Base-by-base conservation (phyloP, 2,329 filamentous ascomycete species). In the Arachnopeziza araneosa region DNA sequence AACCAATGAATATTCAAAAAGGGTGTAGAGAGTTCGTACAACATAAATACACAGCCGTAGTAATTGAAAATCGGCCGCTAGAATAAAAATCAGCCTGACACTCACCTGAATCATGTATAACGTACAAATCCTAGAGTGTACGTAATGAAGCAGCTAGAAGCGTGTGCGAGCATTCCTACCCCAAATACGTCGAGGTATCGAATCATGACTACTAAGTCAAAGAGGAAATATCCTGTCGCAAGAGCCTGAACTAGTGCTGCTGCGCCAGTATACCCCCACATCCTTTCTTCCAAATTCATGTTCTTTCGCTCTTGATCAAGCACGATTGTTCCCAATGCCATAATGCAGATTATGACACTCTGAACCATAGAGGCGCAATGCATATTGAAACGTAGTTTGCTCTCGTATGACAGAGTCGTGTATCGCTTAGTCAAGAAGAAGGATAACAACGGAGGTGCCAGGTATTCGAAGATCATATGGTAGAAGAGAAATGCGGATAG, bases 1-100 rank as follows among this genome's bases (percentile, higher is more conserved):
- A 95, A 93, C 90, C 90, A 95, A 77, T 95, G 90, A 68, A 93
- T 82, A 71, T 95, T 95, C 61, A 93, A 81, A 73, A 93, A 92
- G 8, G 90, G 90, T 1, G 87, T 89, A 19, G 89, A 92, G 24
- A 95, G 81, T 74, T 95, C 90, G 81, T 91, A 93, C 56, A 95
- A 85, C 69, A 93, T 89, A 75, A 95, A 95, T 62, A 84, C 83
- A 56, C 82, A 82, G 59, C 83, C 88, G 74, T 93, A 95, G 77
- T 86, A 92, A 76, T 93, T 92, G 68, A 91, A 80, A 68, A 93
- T 91, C 2, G 90, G 90, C 58, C 89, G 82, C 90, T 93, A 69
- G 32, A 30, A 44, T 55, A 8, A 17, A 32, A 53, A 58, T 60
- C 51, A 63, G 57, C 54, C 52, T 36, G 57, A 60, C 52, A 59